phyloP scores from a whole-genome alignment of 2,329 filamentous ascomycete genomes.

The Oidium heveae region DNA sequence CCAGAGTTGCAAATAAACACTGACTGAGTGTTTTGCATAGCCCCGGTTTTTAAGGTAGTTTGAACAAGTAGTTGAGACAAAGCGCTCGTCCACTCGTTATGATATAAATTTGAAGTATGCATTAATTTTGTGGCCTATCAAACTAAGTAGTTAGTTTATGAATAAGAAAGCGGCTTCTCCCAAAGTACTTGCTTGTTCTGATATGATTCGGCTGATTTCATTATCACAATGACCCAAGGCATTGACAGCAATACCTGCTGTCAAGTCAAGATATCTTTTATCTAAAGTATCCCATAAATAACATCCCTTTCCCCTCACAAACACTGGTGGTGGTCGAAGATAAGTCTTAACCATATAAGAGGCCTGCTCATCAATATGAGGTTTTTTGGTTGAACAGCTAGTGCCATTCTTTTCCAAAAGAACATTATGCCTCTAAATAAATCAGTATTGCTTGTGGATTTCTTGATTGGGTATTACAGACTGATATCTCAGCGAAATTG shows the following conservation, averaged over 20 bases:
- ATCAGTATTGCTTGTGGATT: no score
- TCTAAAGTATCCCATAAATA: constrained; percentile 83
- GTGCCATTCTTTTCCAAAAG: no score
- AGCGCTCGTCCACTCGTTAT: constrained; percentile 84
- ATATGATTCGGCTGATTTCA: constrained; percentile 47
- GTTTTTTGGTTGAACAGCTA: no score
- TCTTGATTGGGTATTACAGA: no score
- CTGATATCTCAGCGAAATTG: no score
- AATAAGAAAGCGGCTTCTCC: neutral
- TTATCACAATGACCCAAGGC: constrained; percentile 74
- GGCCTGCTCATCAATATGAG: constrained; percentile 21
- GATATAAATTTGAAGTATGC: constrained; percentile 88
- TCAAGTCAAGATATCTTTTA: constrained; percentile 77
- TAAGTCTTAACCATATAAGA: constrained; percentile 95
- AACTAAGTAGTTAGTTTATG: neutral
- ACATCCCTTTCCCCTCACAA: constrained; percentile 65
- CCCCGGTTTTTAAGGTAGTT: constrained; percentile 52
- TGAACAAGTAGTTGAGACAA: constrained; percentile 69
- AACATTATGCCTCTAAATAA: no score
- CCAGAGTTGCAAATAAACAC: constrained; percentile 94
- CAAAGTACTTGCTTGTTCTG: constrained; percentile 36
- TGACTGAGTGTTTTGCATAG: constrained; percentile 54
- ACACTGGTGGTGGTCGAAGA: constrained; percentile 68
- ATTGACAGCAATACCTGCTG: constrained; percentile 87
- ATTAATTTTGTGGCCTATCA: constrained; percentile 46